Percentiles rank a stretch among this genome's conserved stretches.
Conservation (phyloP, 2,329 filamentous ascomycete genomes). For the Coniochaeta hoffmannii region DNA sequence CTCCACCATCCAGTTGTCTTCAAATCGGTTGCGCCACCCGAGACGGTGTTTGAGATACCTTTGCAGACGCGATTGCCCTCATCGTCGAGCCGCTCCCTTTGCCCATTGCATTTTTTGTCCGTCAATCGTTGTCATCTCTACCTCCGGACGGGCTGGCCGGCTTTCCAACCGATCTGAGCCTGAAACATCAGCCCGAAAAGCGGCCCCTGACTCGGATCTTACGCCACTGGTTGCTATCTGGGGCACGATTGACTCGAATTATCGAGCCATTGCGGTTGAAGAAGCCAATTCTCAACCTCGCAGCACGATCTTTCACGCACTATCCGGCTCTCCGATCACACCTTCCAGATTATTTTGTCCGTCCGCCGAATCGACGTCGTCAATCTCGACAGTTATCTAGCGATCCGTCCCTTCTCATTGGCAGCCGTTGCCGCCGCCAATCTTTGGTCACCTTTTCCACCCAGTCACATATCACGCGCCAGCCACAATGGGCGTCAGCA, state of each 20-base stretch:
- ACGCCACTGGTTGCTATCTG: not conserved
- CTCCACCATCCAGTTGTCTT: not conserved
- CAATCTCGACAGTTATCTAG: not conserved
- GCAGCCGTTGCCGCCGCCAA: not conserved
- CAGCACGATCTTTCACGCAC: not conserved
- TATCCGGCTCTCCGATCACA: no score
- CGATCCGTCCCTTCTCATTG: not conserved
- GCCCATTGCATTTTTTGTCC: not conserved
- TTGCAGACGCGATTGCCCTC: no score
- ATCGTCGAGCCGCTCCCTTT: no score
- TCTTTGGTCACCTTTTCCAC: not conserved
- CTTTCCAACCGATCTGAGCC: not conserved
- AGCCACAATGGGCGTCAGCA: slow-evolving; percentile 36
- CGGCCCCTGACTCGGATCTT: not conserved
- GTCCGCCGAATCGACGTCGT: not conserved
- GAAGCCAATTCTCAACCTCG: not conserved
- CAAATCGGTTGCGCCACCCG: not conserved
- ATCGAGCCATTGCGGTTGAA: not conserved
- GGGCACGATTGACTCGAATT: not conserved
- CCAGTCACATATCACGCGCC: not conserved
- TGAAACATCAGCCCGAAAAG: not conserved
- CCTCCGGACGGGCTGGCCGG: not conserved
- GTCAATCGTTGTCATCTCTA: not conserved
- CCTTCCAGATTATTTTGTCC: not conserved
- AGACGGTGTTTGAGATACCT: not conserved